These are phyloP conservation scores for Besnoitia besnoiti DNA, from an alignment of 169 alveolate species.

Conservation along the genomic window DNA sequence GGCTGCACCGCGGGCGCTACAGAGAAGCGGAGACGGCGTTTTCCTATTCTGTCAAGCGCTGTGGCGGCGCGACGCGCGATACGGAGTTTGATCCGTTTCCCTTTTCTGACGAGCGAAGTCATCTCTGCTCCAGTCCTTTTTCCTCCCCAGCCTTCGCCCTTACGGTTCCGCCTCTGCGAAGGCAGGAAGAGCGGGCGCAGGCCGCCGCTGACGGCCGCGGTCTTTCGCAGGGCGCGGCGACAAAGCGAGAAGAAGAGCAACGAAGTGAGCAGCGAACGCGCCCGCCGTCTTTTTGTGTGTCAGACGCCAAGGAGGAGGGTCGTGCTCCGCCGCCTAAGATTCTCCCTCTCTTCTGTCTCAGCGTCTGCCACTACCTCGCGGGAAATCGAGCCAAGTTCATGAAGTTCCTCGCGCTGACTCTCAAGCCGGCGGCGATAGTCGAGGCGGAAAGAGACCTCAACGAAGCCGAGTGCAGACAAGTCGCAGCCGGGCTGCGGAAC, in stretches of 20 bases:
- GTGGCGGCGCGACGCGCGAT: background rate
- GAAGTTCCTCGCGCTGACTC: background rate
- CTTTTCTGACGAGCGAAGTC: too few species aligned
- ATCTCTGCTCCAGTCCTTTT: too few species aligned
- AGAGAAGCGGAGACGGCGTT: background rate
- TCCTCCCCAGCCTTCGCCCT: too few species aligned
- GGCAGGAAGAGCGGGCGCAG: too few species aligned
- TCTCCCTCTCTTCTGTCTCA: slow-evolving; percentile 7
- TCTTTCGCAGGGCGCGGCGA: too few species aligned
- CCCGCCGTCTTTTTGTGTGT: background rate
- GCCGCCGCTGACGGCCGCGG: too few species aligned
- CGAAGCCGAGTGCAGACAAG: background rate
- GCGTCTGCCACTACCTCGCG: slow-evolving; percentile 10
- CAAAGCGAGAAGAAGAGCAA: too few species aligned
- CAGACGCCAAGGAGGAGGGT: background rate
- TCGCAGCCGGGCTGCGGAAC: background rate
- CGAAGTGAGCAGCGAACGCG: background rate
- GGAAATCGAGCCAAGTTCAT: background rate
- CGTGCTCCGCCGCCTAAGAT: background rate
- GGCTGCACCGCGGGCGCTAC: background rate
- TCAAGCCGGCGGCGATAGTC: background rate
- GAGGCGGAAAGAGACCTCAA: background rate
- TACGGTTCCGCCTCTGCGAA: too few species aligned
- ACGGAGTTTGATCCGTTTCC: background rate
- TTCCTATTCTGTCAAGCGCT: background rate